A percentile compares a stretch with the other conserved stretches of the same genome.
phyloP scores from a whole-genome alignment of 2,329 filamentous ascomycete species.

The Talaromyces atroroseus region DNA sequence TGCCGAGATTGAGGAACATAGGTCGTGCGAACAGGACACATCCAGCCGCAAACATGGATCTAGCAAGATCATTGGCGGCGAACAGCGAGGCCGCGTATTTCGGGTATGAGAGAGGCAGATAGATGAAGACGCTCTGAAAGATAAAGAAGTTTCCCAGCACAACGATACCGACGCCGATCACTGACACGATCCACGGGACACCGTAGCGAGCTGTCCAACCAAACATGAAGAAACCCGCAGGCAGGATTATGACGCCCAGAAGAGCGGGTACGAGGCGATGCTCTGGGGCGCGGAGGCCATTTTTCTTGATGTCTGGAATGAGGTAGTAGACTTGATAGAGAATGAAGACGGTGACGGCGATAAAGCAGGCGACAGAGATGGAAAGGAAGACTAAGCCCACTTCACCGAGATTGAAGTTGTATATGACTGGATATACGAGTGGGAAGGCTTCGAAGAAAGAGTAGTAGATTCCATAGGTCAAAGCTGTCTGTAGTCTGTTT shows the following conservation, averaged over 20 bases:
- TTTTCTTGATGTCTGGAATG: constrained; percentile 45
- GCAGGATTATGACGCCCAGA: constrained; percentile 46
- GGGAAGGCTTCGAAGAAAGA: constrained; percentile 52
- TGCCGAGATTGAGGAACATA: constrained; percentile 30
- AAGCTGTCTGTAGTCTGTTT: constrained; percentile 36
- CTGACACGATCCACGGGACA: constrained; percentile 37
- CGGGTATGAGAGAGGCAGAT: constrained; percentile 32
- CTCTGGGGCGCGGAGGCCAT: constrained; percentile 47
- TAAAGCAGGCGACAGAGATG: constrained; percentile 65
- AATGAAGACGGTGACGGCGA: constrained; percentile 47
- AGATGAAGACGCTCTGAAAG: constrained; percentile 40
- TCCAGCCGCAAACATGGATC: constrained; percentile 24
- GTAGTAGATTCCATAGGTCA: constrained; percentile 50
- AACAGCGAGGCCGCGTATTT: constrained; percentile 32
- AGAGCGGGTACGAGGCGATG: constrained; percentile 40
- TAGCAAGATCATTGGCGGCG: constrained; percentile 32
- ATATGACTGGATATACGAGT: constrained; percentile 50
- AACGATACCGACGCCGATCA: constrained; percentile 39
- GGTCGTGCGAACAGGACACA: constrained; percentile 30
- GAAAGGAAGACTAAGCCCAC: constrained; percentile 52
- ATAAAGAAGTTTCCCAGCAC: constrained; percentile 32
- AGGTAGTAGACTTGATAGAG: constrained; percentile 36
- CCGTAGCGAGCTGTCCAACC: constrained; percentile 40
- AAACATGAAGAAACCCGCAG: constrained; percentile 45
- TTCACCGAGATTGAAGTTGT: constrained; percentile 51